Conservation (phyloP, 345 rosid species). For the Alliaria petiolata region DNA sequence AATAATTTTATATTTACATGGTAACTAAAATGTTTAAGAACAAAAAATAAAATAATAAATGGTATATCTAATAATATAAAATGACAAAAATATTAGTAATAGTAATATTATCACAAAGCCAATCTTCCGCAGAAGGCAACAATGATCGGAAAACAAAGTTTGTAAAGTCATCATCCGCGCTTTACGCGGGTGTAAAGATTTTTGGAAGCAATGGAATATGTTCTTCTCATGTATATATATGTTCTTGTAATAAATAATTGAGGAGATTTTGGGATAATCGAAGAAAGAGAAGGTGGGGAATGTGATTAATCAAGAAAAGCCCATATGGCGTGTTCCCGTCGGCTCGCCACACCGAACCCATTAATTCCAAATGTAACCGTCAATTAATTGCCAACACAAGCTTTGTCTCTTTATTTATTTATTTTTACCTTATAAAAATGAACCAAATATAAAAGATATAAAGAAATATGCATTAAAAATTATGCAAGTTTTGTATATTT, state of each 20-base stretch:
- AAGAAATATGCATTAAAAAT: background rate
- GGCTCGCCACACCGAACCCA: conserved; percentile 31
- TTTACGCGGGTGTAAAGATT: no score
- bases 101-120: no score
- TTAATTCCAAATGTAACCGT: conserved; percentile 9
- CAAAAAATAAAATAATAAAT: no score
- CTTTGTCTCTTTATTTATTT: conserved; percentile 19
- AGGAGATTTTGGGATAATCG: background rate
- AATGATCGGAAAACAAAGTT: no score
- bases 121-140: no score
- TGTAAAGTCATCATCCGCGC: no score
- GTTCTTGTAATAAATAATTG: background rate
- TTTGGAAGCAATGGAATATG: no score
- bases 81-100: no score
- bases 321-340: conserved; percentile 32
- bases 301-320: conserved; percentile 19
- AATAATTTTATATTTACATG: no score
- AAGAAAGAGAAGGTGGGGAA: conserved; percentile 21
- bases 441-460: background rate
- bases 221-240: no score
- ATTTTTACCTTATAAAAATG: background rate
- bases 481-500: background rate
- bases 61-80: no score
- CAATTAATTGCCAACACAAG: conserved; percentile 28
- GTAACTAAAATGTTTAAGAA: no score